Conservation (phyloP, 495 filamentous ascomycete species). For the Melanomma pulvis-pyrius region DNA sequence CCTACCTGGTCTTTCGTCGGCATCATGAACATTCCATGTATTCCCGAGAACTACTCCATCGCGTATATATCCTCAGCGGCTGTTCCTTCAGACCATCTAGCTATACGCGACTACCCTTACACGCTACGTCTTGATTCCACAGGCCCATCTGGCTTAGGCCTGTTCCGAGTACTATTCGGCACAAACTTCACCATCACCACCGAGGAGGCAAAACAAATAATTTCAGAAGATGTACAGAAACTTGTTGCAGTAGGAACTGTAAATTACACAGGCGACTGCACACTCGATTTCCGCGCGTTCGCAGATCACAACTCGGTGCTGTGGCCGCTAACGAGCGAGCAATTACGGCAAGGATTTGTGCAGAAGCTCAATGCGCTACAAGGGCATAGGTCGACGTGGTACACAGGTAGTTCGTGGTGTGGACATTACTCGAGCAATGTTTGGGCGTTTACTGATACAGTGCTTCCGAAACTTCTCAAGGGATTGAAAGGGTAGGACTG, state of each 20-base stretch:
- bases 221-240: constrained; percentile 4
- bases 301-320: constrained; percentile 12
- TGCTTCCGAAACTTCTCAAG: constrained; percentile 14
- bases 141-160: neutral
- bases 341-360: constrained; percentile 8
- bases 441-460: constrained; percentile 22
- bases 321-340: neutral
- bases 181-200: constrained; percentile 6
- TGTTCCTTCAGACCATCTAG: constrained; percentile 13
- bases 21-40: constrained; percentile 14
- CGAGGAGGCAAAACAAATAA: constrained; percentile 3
- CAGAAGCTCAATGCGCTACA: constrained; percentile 26
- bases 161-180: constrained; percentile 12
- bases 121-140: constrained; percentile 15
- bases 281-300: neutral
- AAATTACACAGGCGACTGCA: constrained; percentile 1
- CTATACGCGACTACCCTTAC: constrained; percentile 3
- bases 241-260: constrained; percentile 3
- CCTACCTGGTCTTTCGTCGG: constrained; percentile 16
- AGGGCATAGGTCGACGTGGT: constrained; percentile 18
- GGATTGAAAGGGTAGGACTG: too few relatives aligned
- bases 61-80: neutral
- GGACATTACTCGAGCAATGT: constrained; percentile 16
- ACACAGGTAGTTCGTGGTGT: constrained; percentile 6
- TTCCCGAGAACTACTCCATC: constrained; percentile 9